Evolutionary conservation across 2,329 filamentous ascomycete species (phyloP).

Genomic region (Penicillium sp.): DNA sequence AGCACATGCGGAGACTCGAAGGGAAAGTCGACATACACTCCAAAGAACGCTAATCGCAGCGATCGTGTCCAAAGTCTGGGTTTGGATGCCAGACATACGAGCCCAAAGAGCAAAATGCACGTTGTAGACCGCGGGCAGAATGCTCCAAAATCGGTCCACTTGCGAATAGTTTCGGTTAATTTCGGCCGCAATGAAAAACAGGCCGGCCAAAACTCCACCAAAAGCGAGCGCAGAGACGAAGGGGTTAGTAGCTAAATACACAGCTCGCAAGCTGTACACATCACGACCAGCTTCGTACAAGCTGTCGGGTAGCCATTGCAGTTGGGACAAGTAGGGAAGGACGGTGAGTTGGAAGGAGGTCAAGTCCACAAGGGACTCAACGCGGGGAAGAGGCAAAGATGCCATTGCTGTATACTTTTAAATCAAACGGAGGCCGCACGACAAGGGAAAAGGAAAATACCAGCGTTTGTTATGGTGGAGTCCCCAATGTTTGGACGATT

Average conservation of each 20-base stretch:
- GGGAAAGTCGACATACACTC: constrained; percentile 61
- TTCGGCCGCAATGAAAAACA: constrained; percentile 77
- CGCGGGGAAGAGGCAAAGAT: constrained; percentile 58
- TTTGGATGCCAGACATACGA: constrained; percentile 68
- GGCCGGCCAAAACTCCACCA: constrained; percentile 65
- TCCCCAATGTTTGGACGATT: constrained; percentile 18
- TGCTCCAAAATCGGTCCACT: constrained; percentile 87
- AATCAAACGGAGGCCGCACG: neutral
- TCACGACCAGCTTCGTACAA: constrained; percentile 61
- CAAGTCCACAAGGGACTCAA: constrained; percentile 71
- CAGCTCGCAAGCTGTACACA: constrained; percentile 60
- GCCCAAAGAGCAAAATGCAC: constrained; percentile 83
- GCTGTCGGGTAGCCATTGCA: constrained; percentile 67
- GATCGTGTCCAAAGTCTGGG: constrained; percentile 69
- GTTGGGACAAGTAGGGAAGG: constrained; percentile 68
- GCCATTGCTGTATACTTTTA: constrained; percentile 50
- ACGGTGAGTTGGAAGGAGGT: constrained; percentile 73
- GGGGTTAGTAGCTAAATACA: constrained; percentile 86
- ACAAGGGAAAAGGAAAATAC: constrained; percentile 4
- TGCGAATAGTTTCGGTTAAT: constrained; percentile 95
- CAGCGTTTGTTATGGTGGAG: constrained; percentile 8
- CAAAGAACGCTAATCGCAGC: constrained; percentile 70
- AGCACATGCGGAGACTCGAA: neutral
- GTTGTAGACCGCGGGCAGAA: constrained; percentile 84
- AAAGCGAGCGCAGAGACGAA: constrained; percentile 72